Percentiles rank a stretch among this genome's conserved stretches.
phyloP scores from a whole-genome alignment of 1,284 basidiomycete species.

The Hemileccinum hortonii region DNA sequence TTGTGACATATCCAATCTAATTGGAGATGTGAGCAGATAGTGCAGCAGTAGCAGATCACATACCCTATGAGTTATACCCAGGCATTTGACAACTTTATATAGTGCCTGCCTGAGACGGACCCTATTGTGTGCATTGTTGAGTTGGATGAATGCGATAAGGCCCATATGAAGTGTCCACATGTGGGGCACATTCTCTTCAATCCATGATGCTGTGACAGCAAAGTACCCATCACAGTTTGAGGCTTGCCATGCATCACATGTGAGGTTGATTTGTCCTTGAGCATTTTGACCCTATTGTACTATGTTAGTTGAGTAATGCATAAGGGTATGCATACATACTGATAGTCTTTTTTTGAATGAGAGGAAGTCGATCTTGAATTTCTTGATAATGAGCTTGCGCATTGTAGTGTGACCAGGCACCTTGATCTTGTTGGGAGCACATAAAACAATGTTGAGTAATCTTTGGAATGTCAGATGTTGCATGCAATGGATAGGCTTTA shows the following conservation, averaged over 20 bases:
- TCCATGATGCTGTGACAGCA: too few species aligned
- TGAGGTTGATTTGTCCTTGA: too few species aligned
- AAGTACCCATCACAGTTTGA: too few species aligned
- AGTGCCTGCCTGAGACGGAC: not conserved
- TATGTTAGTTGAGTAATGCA: not conserved
- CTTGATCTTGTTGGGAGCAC: conserved; percentile 3
- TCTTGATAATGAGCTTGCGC: conserved; percentile 2
- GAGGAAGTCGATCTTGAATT: conserved; percentile 3
- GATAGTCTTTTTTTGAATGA: not conserved
- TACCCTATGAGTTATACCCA: not conserved
- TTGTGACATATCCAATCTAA: too few species aligned
- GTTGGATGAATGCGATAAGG: not conserved
- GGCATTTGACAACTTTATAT: not conserved
- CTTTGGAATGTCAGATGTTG: not conserved
- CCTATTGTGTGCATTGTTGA: too few species aligned
- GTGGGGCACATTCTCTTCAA: too few species aligned
- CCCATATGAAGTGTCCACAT: too few species aligned
- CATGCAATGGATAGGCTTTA: too few species aligned
- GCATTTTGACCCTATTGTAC: not conserved
- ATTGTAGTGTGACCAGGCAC: not conserved
- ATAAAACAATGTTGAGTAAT: not conserved
- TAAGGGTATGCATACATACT: too few species aligned
- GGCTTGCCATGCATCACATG: too few species aligned
- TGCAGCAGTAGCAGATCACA: too few species aligned
- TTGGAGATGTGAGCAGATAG: too few species aligned